Conservation (phyloP, 2,329 filamentous ascomycete genomes). For the Aureobasidium zeae region DNA sequence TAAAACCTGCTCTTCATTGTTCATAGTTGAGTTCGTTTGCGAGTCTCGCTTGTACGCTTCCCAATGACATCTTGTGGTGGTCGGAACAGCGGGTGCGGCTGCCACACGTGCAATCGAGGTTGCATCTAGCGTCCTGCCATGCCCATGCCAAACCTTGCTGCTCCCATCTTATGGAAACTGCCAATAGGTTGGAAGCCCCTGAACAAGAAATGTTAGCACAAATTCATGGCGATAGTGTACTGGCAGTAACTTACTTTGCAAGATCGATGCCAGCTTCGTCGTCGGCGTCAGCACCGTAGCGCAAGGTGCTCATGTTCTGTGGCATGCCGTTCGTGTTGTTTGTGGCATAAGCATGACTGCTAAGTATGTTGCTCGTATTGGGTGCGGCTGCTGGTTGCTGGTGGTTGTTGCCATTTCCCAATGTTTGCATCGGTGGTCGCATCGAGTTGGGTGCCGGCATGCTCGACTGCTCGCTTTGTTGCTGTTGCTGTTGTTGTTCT, state of each 20-base stretch:
- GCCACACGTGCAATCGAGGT: not conserved
- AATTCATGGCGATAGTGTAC: too few species aligned
- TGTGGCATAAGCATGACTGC: slow-evolving; percentile 23
- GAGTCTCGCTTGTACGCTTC: not conserved
- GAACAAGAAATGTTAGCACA: slow-evolving; percentile 11
- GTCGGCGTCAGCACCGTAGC: slow-evolving; percentile 33
- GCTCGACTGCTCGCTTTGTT: slow-evolving; percentile 3
- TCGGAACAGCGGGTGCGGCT: slow-evolving; percentile 1
- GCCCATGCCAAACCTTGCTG: slow-evolving; percentile 19
- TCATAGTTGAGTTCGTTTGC: slow-evolving; percentile 1
- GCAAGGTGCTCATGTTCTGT: slow-evolving; percentile 13
- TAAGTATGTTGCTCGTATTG: slow-evolving; percentile 24
- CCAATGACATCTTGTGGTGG: too few species aligned
- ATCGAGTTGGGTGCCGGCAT: slow-evolving; percentile 11
- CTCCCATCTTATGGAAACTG: slow-evolving; percentile 33
- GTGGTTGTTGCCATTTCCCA: slow-evolving; percentile 6
- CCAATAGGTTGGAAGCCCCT: slow-evolving; percentile 44
- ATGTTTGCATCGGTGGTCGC: slow-evolving; percentile 6
- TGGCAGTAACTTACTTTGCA: slow-evolving; percentile 42
- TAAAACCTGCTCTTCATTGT: too few species aligned
- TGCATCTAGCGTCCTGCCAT: slow-evolving; percentile 16
- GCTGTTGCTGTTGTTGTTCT: slow-evolving; percentile 11
- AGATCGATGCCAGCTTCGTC: slow-evolving; percentile 41
- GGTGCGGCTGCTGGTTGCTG: slow-evolving; percentile 23
- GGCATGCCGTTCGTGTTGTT: slow-evolving; percentile 12